Conservation (phyloP, 371 early-diverging fungal species). For the Apophysomyces trapeziformis region DNA sequence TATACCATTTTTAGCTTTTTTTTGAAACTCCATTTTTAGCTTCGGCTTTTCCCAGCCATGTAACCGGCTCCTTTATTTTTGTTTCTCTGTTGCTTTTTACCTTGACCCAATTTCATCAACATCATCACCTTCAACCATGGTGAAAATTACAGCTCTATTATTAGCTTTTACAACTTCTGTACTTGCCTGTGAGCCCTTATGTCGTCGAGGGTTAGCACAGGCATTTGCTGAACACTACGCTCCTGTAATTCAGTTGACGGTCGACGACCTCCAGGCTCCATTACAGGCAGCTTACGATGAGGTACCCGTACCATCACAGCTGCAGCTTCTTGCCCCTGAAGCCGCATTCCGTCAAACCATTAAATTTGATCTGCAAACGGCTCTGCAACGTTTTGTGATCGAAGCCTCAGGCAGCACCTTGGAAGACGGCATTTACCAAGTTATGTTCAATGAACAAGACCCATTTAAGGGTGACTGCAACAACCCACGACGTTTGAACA, state of each 20-base stretch:
- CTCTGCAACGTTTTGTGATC: slow-evolving; percentile 26
- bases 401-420: slow-evolving; percentile 26
- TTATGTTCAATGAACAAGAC: slow-evolving; percentile 61
- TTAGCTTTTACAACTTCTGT: slow-evolving; percentile 19
- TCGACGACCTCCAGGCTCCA: slow-evolving; percentile 33
- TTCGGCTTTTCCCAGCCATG: not conserved
- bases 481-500: slow-evolving; percentile 49
- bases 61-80: not conserved
- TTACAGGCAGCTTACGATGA: slow-evolving; percentile 33
- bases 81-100: not conserved
- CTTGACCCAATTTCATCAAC: not conserved
- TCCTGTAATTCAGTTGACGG: slow-evolving; percentile 36
- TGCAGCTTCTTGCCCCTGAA: slow-evolving; percentile 36
- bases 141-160: not conserved
- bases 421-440: slow-evolving; percentile 49
- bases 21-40: not conserved
- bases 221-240: slow-evolving; percentile 59
- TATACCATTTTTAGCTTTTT: slow-evolving; percentile 8
- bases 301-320: slow-evolving; percentile 28
- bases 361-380: slow-evolving; percentile 17
- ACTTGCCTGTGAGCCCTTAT: slow-evolving; percentile 61
- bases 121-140: not conserved
- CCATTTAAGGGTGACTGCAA: slow-evolving; percentile 72
- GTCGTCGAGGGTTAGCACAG: slow-evolving; percentile 55
- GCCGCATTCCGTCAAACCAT: slow-evolving; percentile 40